Evolutionary conservation across 2,329 filamentous ascomycete species (phyloP), one percentile per base, ranked within the genome.

Genomic region (Calycina herbarum): DNA sequence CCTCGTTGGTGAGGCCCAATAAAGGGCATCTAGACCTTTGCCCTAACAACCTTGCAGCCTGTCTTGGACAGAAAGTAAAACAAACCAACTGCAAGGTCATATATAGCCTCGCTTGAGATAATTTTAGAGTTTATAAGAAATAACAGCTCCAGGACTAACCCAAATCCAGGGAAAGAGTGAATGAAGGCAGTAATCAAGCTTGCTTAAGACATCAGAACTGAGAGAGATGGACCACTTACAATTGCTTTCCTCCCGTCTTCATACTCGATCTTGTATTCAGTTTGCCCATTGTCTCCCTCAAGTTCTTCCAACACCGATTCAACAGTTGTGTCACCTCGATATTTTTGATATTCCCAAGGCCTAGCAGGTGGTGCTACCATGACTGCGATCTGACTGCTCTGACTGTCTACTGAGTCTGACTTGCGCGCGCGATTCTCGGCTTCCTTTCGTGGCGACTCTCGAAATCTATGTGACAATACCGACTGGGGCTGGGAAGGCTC

Each of bases 241-340:
- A 69, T 64, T 59, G 74, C 71, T 64, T 71, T 66, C 59, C 65
- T 72, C 11, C 75, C 76, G 68, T 76, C 73, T 40, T 74, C 75
- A 64, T 72, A 76, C 63, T 73, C 71, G 24, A 78, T 72, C 40
- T 61, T 68, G 63, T 76, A 78, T 61, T 68, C 65, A 17, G 57
- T 29, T 33, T 71, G 54, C 8, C 69, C 71, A 62, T 70, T 61
- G 11, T 61, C 33, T 2, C 63, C 64, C 38, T 70, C 42, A 15
- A 72, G 27, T 29, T 75, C 73, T 35, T 70, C 66, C n/a, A 76
- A 35, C 1, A 77, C 66, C 5, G 62, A 56, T 20, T 76, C 71
- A n/a, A 78, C 76, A 2, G 72, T 76, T 42, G 66, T 69, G 48
- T 73, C 68, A 35, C 70, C 72, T 54, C 65, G 62, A 54, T 68